Conservation (phyloP, 306 rosid genomes). For the Ormosia emarginata region DNA sequence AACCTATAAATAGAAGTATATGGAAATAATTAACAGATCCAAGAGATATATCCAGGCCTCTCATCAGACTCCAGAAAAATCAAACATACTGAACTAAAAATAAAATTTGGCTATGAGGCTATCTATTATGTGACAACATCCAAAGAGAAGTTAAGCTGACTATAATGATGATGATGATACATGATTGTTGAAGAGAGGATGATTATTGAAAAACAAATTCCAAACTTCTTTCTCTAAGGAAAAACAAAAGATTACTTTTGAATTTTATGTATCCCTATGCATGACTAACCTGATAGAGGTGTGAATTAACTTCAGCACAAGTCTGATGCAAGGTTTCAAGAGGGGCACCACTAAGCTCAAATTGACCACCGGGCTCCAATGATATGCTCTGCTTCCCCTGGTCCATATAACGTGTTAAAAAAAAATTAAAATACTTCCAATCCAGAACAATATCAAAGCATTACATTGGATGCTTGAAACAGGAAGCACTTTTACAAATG, state of each 20-base stretch:
- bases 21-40: constrained; percentile 6
- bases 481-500: constrained; percentile 6
- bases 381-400: constrained; percentile 99
- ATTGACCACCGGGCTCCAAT: constrained; percentile 97
- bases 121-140: background rate
- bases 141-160: background rate
- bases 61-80: constrained; percentile 1
- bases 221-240: background rate
- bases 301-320: constrained; percentile 96
- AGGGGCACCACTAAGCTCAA: constrained; percentile 99
- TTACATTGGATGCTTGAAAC: constrained; percentile 7
- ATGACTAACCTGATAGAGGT: constrained; percentile 80
- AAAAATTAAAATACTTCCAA: background rate
- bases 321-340: constrained; percentile 97
- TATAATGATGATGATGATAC: background rate
- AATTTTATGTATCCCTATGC: background rate
- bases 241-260: background rate
- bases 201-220: background rate
- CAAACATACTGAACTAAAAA: background rate
- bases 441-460: background rate
- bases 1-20: constrained; percentile 47
- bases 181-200: background rate
- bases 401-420: constrained; percentile 30
- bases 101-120: background rate
- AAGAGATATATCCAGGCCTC: constrained; percentile 1